Percentiles rank a stretch among this genome's conserved stretches.
phyloP scores from a whole-genome alignment of 352 stramenopile genomes.

The Globisporangium mamillatum region DNA sequence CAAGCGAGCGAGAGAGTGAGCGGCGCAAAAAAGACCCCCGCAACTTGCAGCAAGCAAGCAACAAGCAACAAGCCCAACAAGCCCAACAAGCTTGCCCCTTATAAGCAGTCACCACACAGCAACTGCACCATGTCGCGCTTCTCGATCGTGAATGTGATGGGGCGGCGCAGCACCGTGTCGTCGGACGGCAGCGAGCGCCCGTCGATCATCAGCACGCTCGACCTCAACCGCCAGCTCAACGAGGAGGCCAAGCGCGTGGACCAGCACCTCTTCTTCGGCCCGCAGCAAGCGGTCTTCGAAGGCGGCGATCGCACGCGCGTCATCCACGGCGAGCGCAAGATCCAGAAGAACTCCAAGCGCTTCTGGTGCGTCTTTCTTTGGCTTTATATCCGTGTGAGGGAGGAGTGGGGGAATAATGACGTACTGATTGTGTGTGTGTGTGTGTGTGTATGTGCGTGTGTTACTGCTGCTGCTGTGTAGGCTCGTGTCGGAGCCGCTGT shows the following conservation, averaged over 20 bases:
- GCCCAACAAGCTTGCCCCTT: constrained; percentile 1
- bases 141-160: constrained; percentile 69
- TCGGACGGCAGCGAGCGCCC: constrained; percentile 59
- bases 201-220: constrained; percentile 55
- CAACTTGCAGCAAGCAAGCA: constrained; percentile 3
- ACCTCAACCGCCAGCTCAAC: constrained; percentile 74
- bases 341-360: constrained; percentile 78
- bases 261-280: constrained; percentile 82
- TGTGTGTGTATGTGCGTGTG: background rate
- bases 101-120: constrained; percentile 1
- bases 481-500: constrained; percentile 83
- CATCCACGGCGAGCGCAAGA: constrained; percentile 85
- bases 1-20: background rate
- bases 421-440: background rate
- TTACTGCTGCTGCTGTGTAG: constrained; percentile 18
- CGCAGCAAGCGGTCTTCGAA: constrained; percentile 68
- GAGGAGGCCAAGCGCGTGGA: constrained; percentile 62
- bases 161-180: constrained; percentile 43
- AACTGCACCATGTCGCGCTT: constrained; percentile 65
- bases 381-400: background rate
- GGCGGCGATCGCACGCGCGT: constrained; percentile 75
- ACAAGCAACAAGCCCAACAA: background rate
- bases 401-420: background rate
- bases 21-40: constrained; percentile 6
- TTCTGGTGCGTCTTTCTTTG: constrained; percentile 42